These are phyloP conservation scores for Sisymbrium altissimum DNA, from an alignment of 345 rosid genomes.

Conservation along the genomic window DNA sequence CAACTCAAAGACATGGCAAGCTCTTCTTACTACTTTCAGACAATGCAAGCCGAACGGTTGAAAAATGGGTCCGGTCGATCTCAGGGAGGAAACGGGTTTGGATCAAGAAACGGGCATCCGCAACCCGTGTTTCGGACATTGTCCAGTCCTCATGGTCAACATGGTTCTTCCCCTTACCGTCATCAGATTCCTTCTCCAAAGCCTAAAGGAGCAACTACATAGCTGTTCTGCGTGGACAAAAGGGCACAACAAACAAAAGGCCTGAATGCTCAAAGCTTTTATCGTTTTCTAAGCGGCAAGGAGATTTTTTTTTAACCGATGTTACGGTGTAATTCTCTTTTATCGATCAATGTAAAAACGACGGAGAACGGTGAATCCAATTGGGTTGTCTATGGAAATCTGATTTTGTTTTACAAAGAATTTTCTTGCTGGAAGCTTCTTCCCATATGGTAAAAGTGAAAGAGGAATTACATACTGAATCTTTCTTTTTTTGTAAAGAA, in stretches of 20 bases:
- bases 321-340: constrained; percentile 21
- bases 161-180: constrained; percentile 69
- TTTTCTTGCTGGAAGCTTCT: background rate
- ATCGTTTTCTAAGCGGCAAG: constrained; percentile 9
- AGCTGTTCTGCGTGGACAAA: constrained; percentile 15
- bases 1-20: constrained; percentile 82
- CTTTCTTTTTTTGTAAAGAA: too few species aligned
- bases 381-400: constrained; percentile 18
- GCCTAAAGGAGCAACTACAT: constrained; percentile 43
- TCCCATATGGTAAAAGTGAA: background rate
- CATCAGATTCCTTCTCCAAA: constrained; percentile 73
- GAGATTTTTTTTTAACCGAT: constrained; percentile 21
- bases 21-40: constrained; percentile 73
- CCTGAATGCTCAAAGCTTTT: constrained; percentile 15
- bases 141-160: constrained; percentile 71
- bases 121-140: constrained; percentile 49
- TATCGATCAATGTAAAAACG: constrained; percentile 21
- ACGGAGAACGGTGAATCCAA: constrained; percentile 18
- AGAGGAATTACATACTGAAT: background rate
- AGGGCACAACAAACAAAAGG: background rate
- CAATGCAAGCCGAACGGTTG: constrained; percentile 59
- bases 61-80: constrained; percentile 34
- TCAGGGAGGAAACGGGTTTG: constrained; percentile 46
- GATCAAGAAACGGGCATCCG: constrained; percentile 51
- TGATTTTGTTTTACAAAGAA: constrained; percentile 15